phyloP scores from a whole-genome alignment of 2,329 filamentous ascomycete genomes.

The Herpomyces periplanetae region DNA sequence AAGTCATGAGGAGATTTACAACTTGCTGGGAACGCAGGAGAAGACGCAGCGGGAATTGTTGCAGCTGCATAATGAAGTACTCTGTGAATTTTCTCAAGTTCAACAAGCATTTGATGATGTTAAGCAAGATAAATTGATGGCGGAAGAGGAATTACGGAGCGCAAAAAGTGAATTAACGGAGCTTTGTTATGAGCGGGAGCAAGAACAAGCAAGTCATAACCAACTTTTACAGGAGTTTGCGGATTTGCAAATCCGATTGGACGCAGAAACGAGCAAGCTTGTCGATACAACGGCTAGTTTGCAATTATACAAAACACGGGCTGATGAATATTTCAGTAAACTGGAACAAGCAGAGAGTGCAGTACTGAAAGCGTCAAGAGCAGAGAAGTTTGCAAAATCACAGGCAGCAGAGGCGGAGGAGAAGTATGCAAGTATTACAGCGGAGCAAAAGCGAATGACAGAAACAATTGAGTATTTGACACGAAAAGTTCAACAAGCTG shows the following conservation, averaged over 20 bases:
- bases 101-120: slow-evolving; percentile 58
- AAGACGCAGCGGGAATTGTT: slow-evolving; percentile 44
- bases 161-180: slow-evolving; percentile 47
- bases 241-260: slow-evolving; percentile 65
- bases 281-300: slow-evolving; percentile 50
- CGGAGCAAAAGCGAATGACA: slow-evolving; percentile 68
- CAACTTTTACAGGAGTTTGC: slow-evolving; percentile 71
- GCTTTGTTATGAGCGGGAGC: slow-evolving; percentile 32
- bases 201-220: slow-evolving; percentile 49
- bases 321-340: slow-evolving; percentile 87
- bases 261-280: slow-evolving; percentile 50
- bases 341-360: slow-evolving; percentile 86
- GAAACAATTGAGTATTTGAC: slow-evolving; percentile 55
- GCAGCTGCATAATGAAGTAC: slow-evolving; percentile 44
- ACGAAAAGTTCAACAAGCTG: slow-evolving; percentile 49
- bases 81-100: slow-evolving; percentile 47
- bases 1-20: slow-evolving; percentile 71
- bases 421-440: slow-evolving; percentile 53
- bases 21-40: slow-evolving; percentile 69
- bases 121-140: slow-evolving; percentile 32
- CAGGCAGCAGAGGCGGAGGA: slow-evolving; percentile 74
- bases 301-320: slow-evolving; percentile 52
- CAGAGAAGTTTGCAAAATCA: slow-evolving; percentile 68
- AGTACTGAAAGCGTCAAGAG: slow-evolving; percentile 57
- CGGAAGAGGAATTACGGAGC: slow-evolving; percentile 64